Base-by-base conservation (phyloP, 495 filamentous ascomycete genomes). In the Cercophora samala region DNA sequence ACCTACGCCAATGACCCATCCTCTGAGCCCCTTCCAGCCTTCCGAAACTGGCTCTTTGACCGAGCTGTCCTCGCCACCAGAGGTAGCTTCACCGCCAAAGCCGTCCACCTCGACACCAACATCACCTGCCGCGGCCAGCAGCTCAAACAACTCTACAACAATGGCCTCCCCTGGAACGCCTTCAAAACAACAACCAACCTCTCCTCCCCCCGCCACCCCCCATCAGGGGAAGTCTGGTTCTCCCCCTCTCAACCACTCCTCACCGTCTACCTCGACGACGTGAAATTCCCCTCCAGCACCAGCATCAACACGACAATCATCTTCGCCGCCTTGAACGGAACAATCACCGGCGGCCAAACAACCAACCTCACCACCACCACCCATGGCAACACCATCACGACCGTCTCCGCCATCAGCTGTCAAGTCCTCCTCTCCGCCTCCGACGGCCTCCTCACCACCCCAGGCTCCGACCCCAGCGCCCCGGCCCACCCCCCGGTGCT, bases 281-380 rank as follows among this genome's bases (percentile, higher is more conserved):
- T 74, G 32, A 56, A 64, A 24, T 75, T 77, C 42, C 59, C 66
- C 11, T 68, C 70, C 1, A 18, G 63, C 5, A 52, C 62, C 9
- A 64, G 63, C 29, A 75, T 73, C 25, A 46, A 46, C 6, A 66
- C 75, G 6, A 77, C 73, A 0, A 62, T 77, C 15, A 55, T 77
- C 17, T 75, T 77, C 32, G 73, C 73, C 54, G 73, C 75, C 2
- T 62, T 77, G 55, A 75, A 77, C 66, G 75, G 75, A 1, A 70
- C 68, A 2, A 77, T 77, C 24, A 67, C 72, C 4, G 70, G 72
- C 15, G 73, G 75, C 23, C 21, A 17, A 17, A 37, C 51, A 18
- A 67, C 70, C 15, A 46, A 59, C 1, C 23, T 72, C 11, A 5
- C 56, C 0, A n/a, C 54, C 70, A 2, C n/a, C n/a, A n/a, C n/a